These are phyloP conservation scores for Sporothrix brasiliensis DNA, from an alignment of 2,329 filamentous ascomycete species.

Conservation along the genomic window DNA sequence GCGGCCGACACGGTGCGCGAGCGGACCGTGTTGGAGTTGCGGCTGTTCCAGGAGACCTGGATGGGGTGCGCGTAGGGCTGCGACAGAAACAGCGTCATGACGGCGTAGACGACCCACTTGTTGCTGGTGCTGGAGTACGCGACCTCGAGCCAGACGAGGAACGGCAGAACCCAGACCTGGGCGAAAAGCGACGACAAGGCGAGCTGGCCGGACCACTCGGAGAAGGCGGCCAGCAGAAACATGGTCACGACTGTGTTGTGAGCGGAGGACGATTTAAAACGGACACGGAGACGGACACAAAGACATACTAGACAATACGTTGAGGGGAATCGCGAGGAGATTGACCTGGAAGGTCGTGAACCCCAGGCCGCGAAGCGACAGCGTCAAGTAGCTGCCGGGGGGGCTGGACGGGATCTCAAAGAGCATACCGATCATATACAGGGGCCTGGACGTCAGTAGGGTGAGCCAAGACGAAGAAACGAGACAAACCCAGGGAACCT, in stretches of 20 bases:
- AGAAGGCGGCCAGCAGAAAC: constrained; percentile 53
- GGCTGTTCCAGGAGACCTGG: constrained; percentile 60
- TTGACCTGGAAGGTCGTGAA: constrained; percentile 34
- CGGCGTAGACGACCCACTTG: constrained; percentile 52
- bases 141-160: constrained; percentile 45
- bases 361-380: constrained; percentile 31
- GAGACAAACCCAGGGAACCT: background rate
- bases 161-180: constrained; percentile 56
- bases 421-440: constrained; percentile 32
- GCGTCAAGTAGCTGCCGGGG: constrained; percentile 28
- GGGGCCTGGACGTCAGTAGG: background rate
- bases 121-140: constrained; percentile 41
- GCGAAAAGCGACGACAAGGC: constrained; percentile 46
- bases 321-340: constrained; percentile 32
- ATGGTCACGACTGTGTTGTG: constrained; percentile 46
- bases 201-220: constrained; percentile 40
- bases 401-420: constrained; percentile 28
- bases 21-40: constrained; percentile 64
- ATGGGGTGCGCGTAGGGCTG: constrained; percentile 52
- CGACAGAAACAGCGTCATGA: constrained; percentile 50
- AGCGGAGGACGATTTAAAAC: too few species aligned
- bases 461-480: too few species aligned
- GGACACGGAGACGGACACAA: too few species aligned
- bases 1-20: constrained; percentile 64
- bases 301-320: constrained; percentile 38